phyloP scores from a whole-genome alignment of 805 yeast genomes.

The Metschnikowia matae region DNA sequence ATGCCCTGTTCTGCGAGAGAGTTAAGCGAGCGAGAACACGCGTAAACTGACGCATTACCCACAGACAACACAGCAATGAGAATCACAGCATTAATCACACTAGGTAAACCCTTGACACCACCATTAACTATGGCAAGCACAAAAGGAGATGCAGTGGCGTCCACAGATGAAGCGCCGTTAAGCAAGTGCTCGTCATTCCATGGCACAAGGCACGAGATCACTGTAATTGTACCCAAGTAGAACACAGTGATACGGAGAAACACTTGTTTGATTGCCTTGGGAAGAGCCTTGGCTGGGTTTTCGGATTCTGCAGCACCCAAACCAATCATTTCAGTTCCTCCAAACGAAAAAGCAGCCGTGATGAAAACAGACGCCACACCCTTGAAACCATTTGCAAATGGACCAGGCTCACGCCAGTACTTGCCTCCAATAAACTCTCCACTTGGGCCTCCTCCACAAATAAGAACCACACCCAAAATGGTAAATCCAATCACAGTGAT shows the following conservation, averaged over 20 bases:
- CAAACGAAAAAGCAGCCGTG: slow-evolving; percentile 61
- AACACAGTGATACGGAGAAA: slow-evolving; percentile 60
- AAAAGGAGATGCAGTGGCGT: slow-evolving; percentile 68
- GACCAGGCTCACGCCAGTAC: slow-evolving; percentile 60
- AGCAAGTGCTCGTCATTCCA: slow-evolving; percentile 29
- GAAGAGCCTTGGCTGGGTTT: slow-evolving; percentile 58
- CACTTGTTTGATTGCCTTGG: slow-evolving; percentile 62
- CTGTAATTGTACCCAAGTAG: slow-evolving; percentile 45
- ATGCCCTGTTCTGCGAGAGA: slow-evolving; percentile 39
- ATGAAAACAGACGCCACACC: slow-evolving; percentile 60
- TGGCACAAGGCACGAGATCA: slow-evolving; percentile 46
- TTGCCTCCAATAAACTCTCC: slow-evolving; percentile 56
- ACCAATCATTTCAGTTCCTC: slow-evolving; percentile 64
- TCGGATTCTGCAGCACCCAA: slow-evolving; percentile 64
- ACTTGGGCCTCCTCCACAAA: slow-evolving; percentile 54
- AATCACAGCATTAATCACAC: slow-evolving; percentile 71
- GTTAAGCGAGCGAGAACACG: slow-evolving; percentile 38
- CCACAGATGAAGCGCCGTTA: slow-evolving; percentile 45
- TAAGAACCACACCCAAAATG: slow-evolving; percentile 50
- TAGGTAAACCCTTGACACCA: slow-evolving; percentile 62
- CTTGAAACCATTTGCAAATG: slow-evolving; percentile 54
- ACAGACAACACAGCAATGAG: slow-evolving; percentile 68
- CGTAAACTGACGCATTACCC: slow-evolving; percentile 42
- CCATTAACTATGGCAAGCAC: slow-evolving; percentile 65
- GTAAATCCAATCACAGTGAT: slow-evolving; percentile 56